Evolutionary conservation across 2,329 filamentous ascomycete species (phyloP).

Genomic region (Aspergillus alliaceus): DNA sequence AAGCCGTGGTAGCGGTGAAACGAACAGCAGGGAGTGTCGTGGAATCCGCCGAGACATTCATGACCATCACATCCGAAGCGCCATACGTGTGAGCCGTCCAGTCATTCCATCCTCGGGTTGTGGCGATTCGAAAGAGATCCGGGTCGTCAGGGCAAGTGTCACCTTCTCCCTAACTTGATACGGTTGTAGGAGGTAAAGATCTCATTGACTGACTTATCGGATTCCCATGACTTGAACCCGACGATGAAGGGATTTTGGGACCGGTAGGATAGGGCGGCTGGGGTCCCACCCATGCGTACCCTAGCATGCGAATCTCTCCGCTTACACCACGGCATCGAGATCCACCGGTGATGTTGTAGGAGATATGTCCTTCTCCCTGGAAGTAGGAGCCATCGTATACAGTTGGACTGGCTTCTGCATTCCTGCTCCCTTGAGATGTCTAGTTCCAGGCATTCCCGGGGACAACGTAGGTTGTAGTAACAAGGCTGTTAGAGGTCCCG

Average conservation of each 20-base stretch:
- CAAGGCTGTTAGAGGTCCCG: background rate
- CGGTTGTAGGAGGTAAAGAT: background rate
- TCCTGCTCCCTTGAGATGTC: background rate
- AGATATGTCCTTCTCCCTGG: background rate
- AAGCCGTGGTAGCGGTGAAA: background rate
- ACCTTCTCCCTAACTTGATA: background rate
- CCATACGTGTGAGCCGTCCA: background rate
- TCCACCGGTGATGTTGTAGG: background rate
- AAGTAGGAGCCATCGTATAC: constrained; percentile 3
- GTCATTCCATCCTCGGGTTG: background rate
- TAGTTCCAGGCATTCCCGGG: background rate
- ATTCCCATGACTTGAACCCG: constrained; percentile 3
- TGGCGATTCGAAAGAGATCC: background rate
- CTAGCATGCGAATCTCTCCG: background rate
- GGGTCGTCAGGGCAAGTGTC: background rate
- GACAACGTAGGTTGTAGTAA: background rate
- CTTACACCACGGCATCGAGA: background rate
- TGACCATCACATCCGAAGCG: background rate
- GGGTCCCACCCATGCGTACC: constrained; percentile 3
- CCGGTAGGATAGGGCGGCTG: background rate
- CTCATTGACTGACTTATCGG: background rate
- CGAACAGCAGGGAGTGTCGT: background rate
- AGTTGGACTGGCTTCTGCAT: background rate
- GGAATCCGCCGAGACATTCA: background rate
- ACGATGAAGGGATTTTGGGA: background rate